Conservation (phyloP, 2,329 filamentous ascomycete species). For the Zasmidium cellare region DNA sequence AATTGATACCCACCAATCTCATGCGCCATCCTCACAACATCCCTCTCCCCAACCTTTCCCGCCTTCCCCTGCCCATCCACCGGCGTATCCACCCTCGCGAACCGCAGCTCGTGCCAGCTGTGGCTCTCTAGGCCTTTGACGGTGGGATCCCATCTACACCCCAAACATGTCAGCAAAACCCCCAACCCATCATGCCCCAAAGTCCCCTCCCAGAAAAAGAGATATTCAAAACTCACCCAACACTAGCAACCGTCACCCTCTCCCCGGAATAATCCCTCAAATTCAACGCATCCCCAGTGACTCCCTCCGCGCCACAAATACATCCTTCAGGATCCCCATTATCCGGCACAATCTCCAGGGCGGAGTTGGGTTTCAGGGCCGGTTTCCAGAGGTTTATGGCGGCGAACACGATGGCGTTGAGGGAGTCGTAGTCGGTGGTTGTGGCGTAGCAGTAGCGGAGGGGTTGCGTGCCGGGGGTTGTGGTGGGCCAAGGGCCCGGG, state of each 20-base stretch:
- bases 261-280: background rate
- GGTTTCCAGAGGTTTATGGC: slow-evolving; percentile 1
- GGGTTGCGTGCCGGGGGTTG: background rate
- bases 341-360: background rate
- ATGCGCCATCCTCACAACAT: slow-evolving; percentile 1
- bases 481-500: background rate
- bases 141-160: background rate
- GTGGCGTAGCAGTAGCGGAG: slow-evolving; percentile 1
- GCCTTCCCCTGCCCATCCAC: background rate
- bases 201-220: background rate
- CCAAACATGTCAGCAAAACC: background rate
- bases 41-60: background rate
- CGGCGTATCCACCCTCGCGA: background rate
- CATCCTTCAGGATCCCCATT: background rate
- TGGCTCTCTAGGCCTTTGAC: background rate
- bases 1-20: background rate
- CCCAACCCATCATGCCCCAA: no score
- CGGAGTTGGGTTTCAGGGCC: background rate
- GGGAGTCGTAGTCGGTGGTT: background rate
- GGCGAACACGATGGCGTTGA: background rate
- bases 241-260: background rate
- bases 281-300: background rate
- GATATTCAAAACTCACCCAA: background rate
- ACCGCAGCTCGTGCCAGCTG: background rate
- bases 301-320: background rate